phyloP scores from a whole-genome alignment of 2,329 filamentous ascomycete species.

The Colletotrichum orchidophilum region DNA sequence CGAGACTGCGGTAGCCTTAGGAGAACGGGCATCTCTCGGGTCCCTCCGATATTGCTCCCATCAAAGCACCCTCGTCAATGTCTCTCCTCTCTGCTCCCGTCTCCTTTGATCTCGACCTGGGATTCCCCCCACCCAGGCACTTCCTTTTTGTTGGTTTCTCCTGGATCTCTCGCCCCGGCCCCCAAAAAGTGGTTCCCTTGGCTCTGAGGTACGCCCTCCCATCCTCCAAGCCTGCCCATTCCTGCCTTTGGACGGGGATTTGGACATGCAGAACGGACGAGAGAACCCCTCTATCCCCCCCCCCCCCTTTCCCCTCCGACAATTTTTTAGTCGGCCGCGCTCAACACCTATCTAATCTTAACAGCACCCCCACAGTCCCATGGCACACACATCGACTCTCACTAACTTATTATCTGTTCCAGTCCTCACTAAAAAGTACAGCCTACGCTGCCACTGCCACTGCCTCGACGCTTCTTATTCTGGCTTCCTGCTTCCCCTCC shows the following conservation, averaged over 20 bases:
- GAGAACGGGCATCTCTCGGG: neutral
- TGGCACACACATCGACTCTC: conserved; percentile 27
- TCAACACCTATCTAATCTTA: conserved; percentile 21
- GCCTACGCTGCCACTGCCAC: conserved; percentile 6
- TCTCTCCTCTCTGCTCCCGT: neutral
- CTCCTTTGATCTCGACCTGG: neutral
- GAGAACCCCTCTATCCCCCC: conserved; percentile 26
- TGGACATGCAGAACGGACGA: conserved; percentile 11
- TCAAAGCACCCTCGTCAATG: neutral
- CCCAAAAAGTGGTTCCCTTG: neutral
- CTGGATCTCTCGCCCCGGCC: neutral
- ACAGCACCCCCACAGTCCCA: conserved; percentile 29
- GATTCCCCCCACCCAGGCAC: neutral
- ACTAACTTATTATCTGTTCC: conserved; percentile 26
- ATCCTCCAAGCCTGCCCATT: neutral
- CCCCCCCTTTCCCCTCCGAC: neutral
- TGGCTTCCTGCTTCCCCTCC: neutral
- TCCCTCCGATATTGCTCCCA: neutral
- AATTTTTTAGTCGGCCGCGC: conserved; percentile 11
- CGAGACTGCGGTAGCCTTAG: too few species aligned
- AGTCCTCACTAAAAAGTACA: conserved; percentile 30
- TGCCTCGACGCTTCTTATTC: neutral
- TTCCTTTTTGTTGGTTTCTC: neutral
- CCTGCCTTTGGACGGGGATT: neutral
- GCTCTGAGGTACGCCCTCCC: neutral